phyloP scores from a whole-genome alignment of 2,329 filamentous ascomycete genomes.

The Didymellaceae sp. region DNA sequence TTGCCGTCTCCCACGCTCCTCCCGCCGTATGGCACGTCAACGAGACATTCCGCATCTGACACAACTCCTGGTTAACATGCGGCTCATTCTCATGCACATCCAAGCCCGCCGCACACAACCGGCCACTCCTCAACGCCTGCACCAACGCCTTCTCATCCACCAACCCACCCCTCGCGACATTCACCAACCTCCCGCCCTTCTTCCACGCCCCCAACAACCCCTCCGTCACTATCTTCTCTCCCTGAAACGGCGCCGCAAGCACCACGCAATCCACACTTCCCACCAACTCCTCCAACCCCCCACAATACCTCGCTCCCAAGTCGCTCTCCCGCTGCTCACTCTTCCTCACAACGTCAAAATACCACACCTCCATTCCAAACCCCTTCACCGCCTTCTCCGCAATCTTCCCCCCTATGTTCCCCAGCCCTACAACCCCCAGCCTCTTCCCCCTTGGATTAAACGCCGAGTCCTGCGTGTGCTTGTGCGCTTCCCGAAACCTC shows the following conservation, averaged over 20 bases:
- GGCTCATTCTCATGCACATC: constrained; percentile 1
- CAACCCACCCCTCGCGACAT: not conserved
- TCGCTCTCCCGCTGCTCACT: not conserved
- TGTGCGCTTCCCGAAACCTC: not conserved
- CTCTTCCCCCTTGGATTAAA: not conserved
- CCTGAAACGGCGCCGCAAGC: not conserved
- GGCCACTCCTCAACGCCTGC: not conserved
- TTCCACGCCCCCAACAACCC: not conserved
- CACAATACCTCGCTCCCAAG: not conserved
- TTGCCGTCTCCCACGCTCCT: constrained; percentile 68
- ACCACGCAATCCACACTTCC: not conserved
- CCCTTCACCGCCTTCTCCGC: not conserved
- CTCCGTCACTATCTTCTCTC: not conserved
- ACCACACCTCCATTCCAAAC: not conserved
- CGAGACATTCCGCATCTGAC: constrained; percentile 56
- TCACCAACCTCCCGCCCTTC: not conserved
- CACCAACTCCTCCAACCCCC: not conserved
- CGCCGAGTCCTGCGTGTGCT: not conserved
- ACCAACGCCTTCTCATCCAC: not conserved
- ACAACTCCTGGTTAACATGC: constrained; percentile 44
- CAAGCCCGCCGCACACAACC: not conserved
- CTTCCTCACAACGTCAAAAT: not conserved
- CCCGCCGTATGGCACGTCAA: constrained; percentile 72
- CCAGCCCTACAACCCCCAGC: not conserved
- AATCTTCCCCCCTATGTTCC: not conserved